Evolutionary conservation across 768 basidiomycete species (phyloP).

Genomic region (Xerocomus brunneocitrinus): DNA sequence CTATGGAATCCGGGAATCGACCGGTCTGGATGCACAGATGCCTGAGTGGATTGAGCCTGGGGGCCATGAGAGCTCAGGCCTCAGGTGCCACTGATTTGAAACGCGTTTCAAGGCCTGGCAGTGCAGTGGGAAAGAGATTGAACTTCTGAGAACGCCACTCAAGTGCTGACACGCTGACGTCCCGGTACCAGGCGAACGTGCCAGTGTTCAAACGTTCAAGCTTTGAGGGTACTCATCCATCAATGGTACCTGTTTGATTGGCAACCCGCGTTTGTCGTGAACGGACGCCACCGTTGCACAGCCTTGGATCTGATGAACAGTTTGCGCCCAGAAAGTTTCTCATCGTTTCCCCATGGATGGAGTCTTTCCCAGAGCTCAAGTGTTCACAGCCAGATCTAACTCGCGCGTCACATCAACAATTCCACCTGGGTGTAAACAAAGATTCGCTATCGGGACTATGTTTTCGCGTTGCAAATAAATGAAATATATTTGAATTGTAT

Average conservation of each 20-base stretch:
- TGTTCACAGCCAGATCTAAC: no score
- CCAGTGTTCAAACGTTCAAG: neutral
- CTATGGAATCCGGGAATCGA: neutral
- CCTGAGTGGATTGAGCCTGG: neutral
- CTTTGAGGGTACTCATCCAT: neutral
- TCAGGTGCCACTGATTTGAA: neutral
- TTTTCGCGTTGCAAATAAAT: neutral
- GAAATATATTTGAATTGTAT: neutral
- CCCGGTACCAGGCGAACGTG: no score
- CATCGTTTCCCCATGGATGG: neutral
- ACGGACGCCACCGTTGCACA: no score
- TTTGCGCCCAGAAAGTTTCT: neutral
- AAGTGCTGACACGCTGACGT: no score
- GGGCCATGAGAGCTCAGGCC: neutral
- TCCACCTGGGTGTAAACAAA: no score
- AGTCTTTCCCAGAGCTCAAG: no score
- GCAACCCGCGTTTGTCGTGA: no score
- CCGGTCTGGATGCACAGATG: neutral
- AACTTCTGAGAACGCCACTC: neutral
- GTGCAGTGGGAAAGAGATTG: neutral
- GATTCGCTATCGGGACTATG: neutral
- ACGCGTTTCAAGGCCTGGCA: neutral
- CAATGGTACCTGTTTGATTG: no score
- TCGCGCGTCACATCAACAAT: no score
- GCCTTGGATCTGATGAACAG: neutral